A percentile compares a stretch with the other conserved stretches of the same genome.
Conservation (phyloP, 2,329 filamentous ascomycete genomes). For the Hymenoscyphus linearis region DNA sequence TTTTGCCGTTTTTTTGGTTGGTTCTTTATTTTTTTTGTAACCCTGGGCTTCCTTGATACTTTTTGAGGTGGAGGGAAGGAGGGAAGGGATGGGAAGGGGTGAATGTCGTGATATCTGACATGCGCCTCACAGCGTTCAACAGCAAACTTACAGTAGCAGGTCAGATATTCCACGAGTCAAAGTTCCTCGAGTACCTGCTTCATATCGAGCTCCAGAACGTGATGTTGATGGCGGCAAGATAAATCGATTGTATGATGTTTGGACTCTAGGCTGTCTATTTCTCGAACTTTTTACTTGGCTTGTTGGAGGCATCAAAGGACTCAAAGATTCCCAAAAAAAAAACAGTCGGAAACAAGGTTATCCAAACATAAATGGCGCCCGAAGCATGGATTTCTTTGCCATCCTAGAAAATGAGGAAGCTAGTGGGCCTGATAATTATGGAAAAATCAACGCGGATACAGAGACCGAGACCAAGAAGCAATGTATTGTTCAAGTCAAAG, state of each 20-base stretch:
- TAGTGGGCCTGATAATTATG: too few species aligned
- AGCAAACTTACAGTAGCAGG: constrained; percentile 6
- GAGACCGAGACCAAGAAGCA: neutral
- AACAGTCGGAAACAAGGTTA: neutral
- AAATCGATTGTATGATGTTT: constrained; percentile 25
- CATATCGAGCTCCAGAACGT: constrained; percentile 22
- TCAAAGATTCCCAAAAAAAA: constrained; percentile 2
- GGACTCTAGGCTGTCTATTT: constrained; percentile 29
- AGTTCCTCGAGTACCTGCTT: neutral
- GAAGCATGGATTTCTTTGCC: constrained; percentile 4
- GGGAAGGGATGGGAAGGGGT: too few species aligned
- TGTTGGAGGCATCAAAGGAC: constrained; percentile 4
- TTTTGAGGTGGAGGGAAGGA: too few species aligned
- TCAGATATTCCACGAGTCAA: constrained; percentile 3
- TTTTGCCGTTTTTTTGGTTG: too few species aligned
- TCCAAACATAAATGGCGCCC: neutral
- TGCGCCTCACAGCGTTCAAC: constrained; percentile 21
- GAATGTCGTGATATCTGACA: constrained; percentile 24
- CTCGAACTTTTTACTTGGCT: constrained; percentile 26
- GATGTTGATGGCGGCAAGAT: constrained; percentile 9
- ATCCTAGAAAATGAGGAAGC: too few species aligned
- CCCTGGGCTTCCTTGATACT: too few species aligned
- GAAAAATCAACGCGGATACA: neutral
- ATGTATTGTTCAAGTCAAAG: neutral
- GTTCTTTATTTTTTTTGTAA: too few species aligned